Conservation (phyloP, 1,284 basidiomycete genomes). For the Cerrena zonata region DNA sequence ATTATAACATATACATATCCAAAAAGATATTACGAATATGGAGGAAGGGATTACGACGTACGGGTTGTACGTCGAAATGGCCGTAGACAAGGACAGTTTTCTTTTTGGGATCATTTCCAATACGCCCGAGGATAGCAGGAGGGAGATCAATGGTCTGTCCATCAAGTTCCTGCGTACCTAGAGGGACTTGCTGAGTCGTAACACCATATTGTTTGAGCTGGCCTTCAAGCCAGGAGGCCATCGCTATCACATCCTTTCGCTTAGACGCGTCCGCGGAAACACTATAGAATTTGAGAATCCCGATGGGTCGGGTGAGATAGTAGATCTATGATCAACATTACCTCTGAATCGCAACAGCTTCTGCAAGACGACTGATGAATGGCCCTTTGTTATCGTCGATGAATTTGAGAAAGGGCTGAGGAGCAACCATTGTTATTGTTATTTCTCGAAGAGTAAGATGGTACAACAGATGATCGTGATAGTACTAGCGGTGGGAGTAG, state of each 20-base stretch:
- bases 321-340: constrained; percentile 23
- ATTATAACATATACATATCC: not conserved
- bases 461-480: not conserved
- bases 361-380: constrained; percentile 74
- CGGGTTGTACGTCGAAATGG: constrained; percentile 83
- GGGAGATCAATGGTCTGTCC: constrained; percentile 77
- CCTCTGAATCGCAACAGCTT: constrained; percentile 89
- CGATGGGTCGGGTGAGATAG: not conserved
- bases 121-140: constrained; percentile 79
- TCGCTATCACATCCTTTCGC: constrained; percentile 73
- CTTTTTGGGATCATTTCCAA: constrained; percentile 82
- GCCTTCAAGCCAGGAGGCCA: constrained; percentile 75
- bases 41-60: constrained; percentile 29
- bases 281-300: constrained; percentile 30
- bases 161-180: constrained; percentile 82
- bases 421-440: constrained; percentile 31
- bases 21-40: not conserved
- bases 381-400: constrained; percentile 67
- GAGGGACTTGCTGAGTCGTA: constrained; percentile 63
- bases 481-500: too few relatives aligned
- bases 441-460: too few relatives aligned
- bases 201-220: constrained; percentile 75
- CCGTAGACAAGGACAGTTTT: constrained; percentile 92
- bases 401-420: constrained; percentile 48
- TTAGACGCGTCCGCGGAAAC: constrained; percentile 63